Conservation (phyloP, 2,329 filamentous ascomycete species). For the Grosmannia clavigera region DNA sequence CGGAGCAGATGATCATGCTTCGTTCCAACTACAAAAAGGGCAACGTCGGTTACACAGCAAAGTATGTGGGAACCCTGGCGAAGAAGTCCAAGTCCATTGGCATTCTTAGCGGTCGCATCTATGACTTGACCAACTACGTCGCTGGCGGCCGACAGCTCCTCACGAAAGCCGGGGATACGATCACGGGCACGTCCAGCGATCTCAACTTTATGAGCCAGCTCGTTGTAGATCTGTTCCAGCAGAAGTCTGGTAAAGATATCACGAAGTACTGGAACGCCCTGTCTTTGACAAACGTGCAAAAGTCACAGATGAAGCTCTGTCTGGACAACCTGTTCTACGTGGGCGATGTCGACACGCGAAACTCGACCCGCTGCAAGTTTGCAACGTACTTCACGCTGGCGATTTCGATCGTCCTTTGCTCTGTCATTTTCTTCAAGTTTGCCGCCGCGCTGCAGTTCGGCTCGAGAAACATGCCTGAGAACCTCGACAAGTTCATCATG, state of each 20-base stretch:
- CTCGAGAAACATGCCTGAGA: slow-evolving; percentile 81
- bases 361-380: slow-evolving; percentile 74
- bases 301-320: slow-evolving; percentile 63
- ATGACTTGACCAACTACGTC: slow-evolving; percentile 79
- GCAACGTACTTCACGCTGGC: slow-evolving; percentile 80
- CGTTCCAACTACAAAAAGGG: slow-evolving; percentile 75
- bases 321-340: slow-evolving; percentile 93
- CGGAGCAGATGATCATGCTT: slow-evolving; percentile 70
- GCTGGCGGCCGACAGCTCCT: slow-evolving; percentile 57
- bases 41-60: slow-evolving; percentile 66
- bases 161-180: slow-evolving; percentile 38
- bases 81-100: slow-evolving; percentile 54
- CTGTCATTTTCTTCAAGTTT: slow-evolving; percentile 90
- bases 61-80: slow-evolving; percentile 63
- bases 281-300: slow-evolving; percentile 36
- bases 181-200: slow-evolving; percentile 28
- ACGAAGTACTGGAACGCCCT: slow-evolving; percentile 72
- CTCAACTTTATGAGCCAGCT: slow-evolving; percentile 69
- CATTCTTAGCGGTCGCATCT: slow-evolving; percentile 67
- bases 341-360: slow-evolving; percentile 81
- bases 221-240: slow-evolving; percentile 66
- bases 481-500: slow-evolving; percentile 96
- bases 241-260: slow-evolving; percentile 65
- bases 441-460: slow-evolving; percentile 91
- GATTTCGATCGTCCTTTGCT: slow-evolving; percentile 67